Conservation (phyloP, 768 basidiomycete genomes). For the Boletales sp. region DNA sequence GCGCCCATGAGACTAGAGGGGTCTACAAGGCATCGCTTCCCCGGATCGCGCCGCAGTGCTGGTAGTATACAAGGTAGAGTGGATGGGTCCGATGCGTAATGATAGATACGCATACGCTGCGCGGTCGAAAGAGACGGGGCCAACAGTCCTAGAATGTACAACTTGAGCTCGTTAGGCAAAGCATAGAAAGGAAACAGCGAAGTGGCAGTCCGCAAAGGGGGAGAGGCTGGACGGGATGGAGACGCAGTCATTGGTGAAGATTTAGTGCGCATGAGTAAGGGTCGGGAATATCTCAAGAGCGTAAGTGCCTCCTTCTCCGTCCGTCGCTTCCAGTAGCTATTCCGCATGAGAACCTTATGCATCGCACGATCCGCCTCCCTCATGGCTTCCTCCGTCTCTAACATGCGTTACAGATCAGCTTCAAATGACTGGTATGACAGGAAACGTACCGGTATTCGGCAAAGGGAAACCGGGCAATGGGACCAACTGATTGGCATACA, state of each 20-base stretch:
- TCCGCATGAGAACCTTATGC: conserved; percentile 41
- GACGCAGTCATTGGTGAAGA: conserved; percentile 10
- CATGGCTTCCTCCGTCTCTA: conserved; percentile 28
- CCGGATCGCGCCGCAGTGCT: conserved; percentile 21
- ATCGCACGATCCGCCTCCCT: conserved; percentile 35
- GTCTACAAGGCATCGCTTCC: conserved; percentile 19
- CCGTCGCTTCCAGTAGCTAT: conserved; percentile 42
- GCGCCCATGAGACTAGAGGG: conserved; percentile 16
- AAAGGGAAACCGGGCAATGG: conserved; percentile 2
- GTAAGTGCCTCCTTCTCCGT: conserved; percentile 47
- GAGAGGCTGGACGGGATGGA: conserved; percentile 14
- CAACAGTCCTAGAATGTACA: conserved; percentile 52
- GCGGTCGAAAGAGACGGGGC: conserved; percentile 54
- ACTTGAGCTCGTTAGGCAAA: conserved; percentile 57
- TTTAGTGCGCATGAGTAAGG: conserved; percentile 38
- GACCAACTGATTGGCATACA: conserved; percentile 42
- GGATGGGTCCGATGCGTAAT: conserved; percentile 44
- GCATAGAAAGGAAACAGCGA: conserved; percentile 35
- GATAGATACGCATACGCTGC: conserved; percentile 54
- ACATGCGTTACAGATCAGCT: conserved; percentile 2
- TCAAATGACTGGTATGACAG: conserved; percentile 12
- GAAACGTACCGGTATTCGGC: conserved; percentile 7
- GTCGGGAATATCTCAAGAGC: conserved; percentile 48
- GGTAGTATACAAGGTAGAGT: conserved; percentile 48
- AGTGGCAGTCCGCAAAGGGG: conserved; percentile 11